A percentile compares a stretch with the other conserved stretches of the same genome.
Conservation (phyloP, 2,329 filamentous ascomycete genomes). For the Cadophora sp. region DNA sequence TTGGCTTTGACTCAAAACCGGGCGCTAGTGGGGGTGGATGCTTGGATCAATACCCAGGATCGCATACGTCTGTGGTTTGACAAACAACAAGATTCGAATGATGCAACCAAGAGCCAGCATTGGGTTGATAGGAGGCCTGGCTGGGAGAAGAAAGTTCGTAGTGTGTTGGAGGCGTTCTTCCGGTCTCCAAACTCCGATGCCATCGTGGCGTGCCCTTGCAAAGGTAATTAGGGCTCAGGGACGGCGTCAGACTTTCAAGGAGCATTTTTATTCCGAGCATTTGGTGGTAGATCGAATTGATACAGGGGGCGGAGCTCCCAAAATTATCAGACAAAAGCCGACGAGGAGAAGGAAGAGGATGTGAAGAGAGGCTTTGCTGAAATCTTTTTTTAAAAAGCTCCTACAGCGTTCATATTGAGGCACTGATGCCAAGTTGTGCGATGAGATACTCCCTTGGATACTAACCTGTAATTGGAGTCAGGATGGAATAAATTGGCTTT, state of each 20-base stretch:
- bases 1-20: slow-evolving; percentile 7
- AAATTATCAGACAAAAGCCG: neutral
- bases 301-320: neutral
- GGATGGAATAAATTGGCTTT: too few relatives aligned
- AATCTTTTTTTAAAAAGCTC: too few relatives aligned
- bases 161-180: slow-evolving; percentile 1
- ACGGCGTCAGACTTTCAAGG: neutral
- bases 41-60: slow-evolving; percentile 7
- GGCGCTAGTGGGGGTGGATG: neutral
- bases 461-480: too few relatives aligned
- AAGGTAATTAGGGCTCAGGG: neutral
- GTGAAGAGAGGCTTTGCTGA: neutral
- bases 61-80: neutral
- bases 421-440: too few relatives aligned
- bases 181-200: neutral
- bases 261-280: neutral
- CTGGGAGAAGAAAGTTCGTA: neutral
- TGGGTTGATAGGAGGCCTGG: neutral
- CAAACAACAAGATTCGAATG: neutral
- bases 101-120: neutral
- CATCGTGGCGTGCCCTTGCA: neutral
- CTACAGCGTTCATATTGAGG: too few relatives aligned
- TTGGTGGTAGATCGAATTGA: neutral
- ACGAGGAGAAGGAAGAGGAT: neutral
- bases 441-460: too few relatives aligned